phyloP scores from a whole-genome alignment of 192 early-diverging fungal species.

The Rhizophagus prolifer region DNA sequence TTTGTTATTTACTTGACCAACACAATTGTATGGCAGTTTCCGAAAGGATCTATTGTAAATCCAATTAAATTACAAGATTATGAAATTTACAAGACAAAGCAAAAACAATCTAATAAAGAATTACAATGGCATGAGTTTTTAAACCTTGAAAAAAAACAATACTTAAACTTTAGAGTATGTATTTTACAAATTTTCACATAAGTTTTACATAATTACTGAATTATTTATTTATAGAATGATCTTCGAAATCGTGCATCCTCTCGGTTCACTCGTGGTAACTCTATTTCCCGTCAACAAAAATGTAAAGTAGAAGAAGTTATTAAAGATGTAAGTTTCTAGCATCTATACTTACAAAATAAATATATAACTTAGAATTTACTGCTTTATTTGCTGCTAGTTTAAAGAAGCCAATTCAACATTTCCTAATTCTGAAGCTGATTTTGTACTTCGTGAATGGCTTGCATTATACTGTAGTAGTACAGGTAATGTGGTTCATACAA shows the following conservation, averaged over 20 bases:
- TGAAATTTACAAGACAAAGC: not conserved
- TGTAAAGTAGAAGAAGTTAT: not conserved
- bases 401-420: conserved; percentile 1
- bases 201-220: not conserved
- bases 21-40: not conserved
- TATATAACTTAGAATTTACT: not conserved
- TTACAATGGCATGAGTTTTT: not conserved
- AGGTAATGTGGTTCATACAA: not conserved
- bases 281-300: not conserved
- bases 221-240: not conserved
- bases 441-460: too few relatives aligned
- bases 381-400: not conserved
- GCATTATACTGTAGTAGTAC: not conserved
- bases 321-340: not conserved
- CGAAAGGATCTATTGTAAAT: not conserved
- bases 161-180: conserved; percentile 3
- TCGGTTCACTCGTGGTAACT: too few relatives aligned
- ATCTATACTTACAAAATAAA: not conserved
- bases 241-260: too few relatives aligned
- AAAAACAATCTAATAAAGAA: not conserved
- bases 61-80: not conserved
- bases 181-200: too few relatives aligned
- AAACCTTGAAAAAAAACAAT: not conserved
- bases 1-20: too few relatives aligned
- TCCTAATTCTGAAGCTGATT: not conserved